phyloP scores from a whole-genome alignment of 257 asterid genomes.

The Solanum acaule region DNA sequence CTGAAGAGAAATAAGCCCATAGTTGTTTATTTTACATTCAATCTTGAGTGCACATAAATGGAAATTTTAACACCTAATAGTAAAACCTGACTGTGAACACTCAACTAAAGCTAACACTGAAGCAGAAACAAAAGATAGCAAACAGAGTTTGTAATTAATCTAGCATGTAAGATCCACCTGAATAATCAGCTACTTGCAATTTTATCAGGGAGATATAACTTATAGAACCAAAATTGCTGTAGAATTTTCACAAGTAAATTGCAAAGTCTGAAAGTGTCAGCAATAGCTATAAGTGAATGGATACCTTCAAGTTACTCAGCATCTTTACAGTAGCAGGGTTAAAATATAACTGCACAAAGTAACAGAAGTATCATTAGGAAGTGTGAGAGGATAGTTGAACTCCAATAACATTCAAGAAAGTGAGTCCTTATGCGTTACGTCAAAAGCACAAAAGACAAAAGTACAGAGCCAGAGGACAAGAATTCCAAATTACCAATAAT shows the following conservation, averaged over 20 bases:
- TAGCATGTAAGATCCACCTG: background rate
- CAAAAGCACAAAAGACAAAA: background rate
- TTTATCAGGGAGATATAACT: background rate
- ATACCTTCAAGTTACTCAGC: constrained; percentile 99
- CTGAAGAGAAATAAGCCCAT: background rate
- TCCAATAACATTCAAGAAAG: background rate
- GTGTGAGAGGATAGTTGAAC: background rate
- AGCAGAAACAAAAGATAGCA: background rate
- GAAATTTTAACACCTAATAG: background rate
- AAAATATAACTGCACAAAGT: constrained; percentile 67
- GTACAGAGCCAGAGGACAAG: background rate
- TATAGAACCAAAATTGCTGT: background rate
- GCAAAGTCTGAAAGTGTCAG: background rate
- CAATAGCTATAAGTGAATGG: background rate
- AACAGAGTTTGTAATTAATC: background rate
- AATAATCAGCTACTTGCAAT: background rate
- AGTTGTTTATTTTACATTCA: background rate
- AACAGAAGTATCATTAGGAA: background rate
- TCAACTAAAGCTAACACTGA: background rate
- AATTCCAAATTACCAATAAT: background rate
- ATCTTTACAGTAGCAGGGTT: constrained; percentile 98
- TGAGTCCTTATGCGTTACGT: background rate
- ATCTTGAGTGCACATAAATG: background rate
- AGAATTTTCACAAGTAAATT: background rate
- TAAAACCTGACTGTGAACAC: background rate